Conservation (phyloP, 2,329 filamentous ascomycete species). For the Arachnomyces sp. region DNA sequence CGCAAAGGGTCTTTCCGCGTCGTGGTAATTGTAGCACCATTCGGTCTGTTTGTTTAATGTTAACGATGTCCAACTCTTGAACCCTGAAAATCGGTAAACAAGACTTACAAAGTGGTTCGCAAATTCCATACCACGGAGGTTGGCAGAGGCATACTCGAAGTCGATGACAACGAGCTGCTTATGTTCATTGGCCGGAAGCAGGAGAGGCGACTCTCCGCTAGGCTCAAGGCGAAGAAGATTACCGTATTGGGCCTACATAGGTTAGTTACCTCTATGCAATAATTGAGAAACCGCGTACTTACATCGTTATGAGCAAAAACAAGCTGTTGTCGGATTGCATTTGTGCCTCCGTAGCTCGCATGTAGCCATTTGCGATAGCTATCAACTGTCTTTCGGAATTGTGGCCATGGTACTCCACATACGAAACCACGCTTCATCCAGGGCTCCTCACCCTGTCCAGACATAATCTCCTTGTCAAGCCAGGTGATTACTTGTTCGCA, state of each 20-base stretch:
- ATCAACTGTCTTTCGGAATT: constrained; percentile 66
- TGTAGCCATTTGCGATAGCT: constrained; percentile 72
- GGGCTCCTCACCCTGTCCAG: constrained; percentile 39
- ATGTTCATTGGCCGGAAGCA: constrained; percentile 85
- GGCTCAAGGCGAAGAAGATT: constrained; percentile 81
- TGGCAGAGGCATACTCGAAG: constrained; percentile 93
- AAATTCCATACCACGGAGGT: constrained; percentile 79
- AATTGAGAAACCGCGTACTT: constrained; percentile 33
- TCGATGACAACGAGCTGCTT: constrained; percentile 97
- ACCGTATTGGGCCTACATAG: constrained; percentile 80
- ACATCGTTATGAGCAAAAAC: constrained; percentile 98
- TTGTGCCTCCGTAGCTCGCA: constrained; percentile 59
- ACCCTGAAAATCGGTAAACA: not conserved
- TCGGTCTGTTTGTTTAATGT: constrained; percentile 51
- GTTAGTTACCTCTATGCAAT: constrained; percentile 4
- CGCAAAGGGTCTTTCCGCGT: constrained; percentile 54
- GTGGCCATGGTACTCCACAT: constrained; percentile 74
- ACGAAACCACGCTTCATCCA: constrained; percentile 70
- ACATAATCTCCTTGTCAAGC: constrained; percentile 52
- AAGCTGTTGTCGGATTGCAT: constrained; percentile 63
- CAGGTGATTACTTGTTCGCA: constrained; percentile 47
- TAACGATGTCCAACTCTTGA: not conserved
- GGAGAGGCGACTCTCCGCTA: constrained; percentile 67
- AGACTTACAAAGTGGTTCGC: constrained; percentile 81
- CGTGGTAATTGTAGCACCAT: constrained; percentile 97